Conservation (phyloP, 164 flowering plant species). For the Piper longum region DNA sequence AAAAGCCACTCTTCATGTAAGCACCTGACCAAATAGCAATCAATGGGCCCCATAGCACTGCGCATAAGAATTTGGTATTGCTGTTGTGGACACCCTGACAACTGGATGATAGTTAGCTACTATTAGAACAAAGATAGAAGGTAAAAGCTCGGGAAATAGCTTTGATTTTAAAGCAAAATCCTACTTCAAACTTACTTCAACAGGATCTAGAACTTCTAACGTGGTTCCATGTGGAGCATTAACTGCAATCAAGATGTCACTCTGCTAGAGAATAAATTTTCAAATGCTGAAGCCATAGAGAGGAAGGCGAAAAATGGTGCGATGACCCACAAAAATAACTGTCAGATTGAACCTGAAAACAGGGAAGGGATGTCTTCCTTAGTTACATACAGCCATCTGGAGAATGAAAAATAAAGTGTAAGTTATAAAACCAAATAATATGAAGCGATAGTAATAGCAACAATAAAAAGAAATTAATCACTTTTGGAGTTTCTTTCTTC, state of each 20-base stretch:
- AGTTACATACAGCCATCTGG: slow-evolving; percentile 40
- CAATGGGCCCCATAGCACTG: slow-evolving; percentile 79
- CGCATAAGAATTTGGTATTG: slow-evolving; percentile 74
- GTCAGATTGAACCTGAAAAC: slow-evolving; percentile 34
- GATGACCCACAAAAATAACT: slow-evolving; percentile 1
- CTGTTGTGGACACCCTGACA: slow-evolving; percentile 61
- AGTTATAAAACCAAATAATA: background rate
- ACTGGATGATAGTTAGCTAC: slow-evolving; percentile 19
- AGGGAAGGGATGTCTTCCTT: slow-evolving; percentile 55
- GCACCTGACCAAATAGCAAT: slow-evolving; percentile 80
- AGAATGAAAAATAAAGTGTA: slow-evolving; percentile 3
- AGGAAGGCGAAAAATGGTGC: background rate
- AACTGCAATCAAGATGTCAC: slow-evolving; percentile 79
- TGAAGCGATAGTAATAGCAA: background rate
- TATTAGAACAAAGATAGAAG: slow-evolving; percentile 1
- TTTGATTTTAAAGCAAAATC: background rate
- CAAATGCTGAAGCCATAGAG: background rate
- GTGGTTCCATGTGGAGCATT: slow-evolving; percentile 98
- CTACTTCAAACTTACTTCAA: slow-evolving; percentile 39
- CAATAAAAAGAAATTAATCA: slow-evolving; percentile 9
- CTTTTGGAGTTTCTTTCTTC: slow-evolving; percentile 37
- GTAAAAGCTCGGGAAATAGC: background rate
- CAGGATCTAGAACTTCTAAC: slow-evolving; percentile 93
- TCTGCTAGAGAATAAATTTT: slow-evolving; percentile 28
- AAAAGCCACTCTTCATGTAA: background rate